Evolutionary conservation across 768 basidiomycete genomes (phyloP).

Genomic region (Lactarius deliciosus): DNA sequence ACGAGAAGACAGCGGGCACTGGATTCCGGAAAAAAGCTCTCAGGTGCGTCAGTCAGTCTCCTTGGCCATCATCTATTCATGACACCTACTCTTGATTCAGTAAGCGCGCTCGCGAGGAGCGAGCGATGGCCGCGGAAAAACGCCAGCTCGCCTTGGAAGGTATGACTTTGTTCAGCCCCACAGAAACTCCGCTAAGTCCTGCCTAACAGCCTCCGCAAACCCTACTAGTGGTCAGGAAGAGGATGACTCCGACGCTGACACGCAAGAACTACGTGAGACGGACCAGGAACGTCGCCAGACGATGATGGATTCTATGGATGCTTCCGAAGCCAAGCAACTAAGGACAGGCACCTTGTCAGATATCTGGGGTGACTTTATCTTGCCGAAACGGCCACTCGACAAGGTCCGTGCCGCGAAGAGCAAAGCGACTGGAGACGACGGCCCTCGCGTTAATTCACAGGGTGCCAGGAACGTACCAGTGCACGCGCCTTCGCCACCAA

Average conservation of each 20-base stretch:
- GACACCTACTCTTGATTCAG: constrained; percentile 39
- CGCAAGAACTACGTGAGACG: constrained; percentile 38
- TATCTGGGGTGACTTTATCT: constrained; percentile 53
- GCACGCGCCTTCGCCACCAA: constrained; percentile 9
- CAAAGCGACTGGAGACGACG: not conserved
- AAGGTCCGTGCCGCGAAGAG: constrained; percentile 1
- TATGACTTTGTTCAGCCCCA: constrained; percentile 22
- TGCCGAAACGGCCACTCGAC: constrained; percentile 33
- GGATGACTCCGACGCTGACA: constrained; percentile 21
- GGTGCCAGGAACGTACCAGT: not conserved
- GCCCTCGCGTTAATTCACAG: not conserved
- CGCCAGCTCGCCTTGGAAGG: constrained; percentile 49
- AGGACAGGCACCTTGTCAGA: constrained; percentile 43
- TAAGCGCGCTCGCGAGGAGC: constrained; percentile 76
- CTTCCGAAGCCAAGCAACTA: constrained; percentile 45
- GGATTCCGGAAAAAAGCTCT: constrained; percentile 72
- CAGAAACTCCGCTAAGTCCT: not conserved
- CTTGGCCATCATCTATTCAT: not conserved
- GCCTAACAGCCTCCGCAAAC: constrained; percentile 5
- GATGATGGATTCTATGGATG: constrained; percentile 48
- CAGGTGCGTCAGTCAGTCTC: constrained; percentile 45
- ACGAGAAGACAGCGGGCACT: constrained; percentile 46
- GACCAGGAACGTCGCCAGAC: constrained; percentile 51
- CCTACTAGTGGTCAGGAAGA: constrained; percentile 5
- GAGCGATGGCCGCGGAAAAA: constrained; percentile 71